A percentile compares a stretch with the other conserved stretches of the same genome.
These are phyloP conservation scores for Candida labiduridarum DNA, from an alignment of 1,139 yeast genomes.

Conservation along the genomic window DNA sequence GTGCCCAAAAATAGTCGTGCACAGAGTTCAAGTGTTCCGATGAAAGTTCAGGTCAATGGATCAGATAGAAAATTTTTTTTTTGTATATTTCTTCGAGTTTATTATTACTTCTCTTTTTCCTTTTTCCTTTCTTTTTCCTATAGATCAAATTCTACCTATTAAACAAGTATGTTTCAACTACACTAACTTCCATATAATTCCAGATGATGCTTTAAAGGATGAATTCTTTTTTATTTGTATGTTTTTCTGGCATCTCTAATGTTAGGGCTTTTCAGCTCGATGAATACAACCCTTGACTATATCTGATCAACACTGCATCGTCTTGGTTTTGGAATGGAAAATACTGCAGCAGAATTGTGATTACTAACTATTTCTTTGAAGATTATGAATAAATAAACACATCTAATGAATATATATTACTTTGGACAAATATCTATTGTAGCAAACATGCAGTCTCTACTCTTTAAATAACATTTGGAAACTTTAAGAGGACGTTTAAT, in stretches of 20 bases:
- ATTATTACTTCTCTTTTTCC: not conserved
- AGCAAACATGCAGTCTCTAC: too few species aligned
- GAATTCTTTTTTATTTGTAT: slow-evolving; percentile 37
- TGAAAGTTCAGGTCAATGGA: too few species aligned
- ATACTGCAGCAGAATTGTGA: not conserved
- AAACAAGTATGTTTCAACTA: too few species aligned
- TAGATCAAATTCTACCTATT: too few species aligned
- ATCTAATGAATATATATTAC: too few species aligned
- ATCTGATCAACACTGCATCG: slow-evolving; percentile 35
- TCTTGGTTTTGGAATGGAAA: not conserved
- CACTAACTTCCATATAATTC: not conserved
- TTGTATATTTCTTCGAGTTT: not conserved
- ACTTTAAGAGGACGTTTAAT: too few species aligned
- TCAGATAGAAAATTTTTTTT: not conserved
- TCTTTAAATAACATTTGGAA: too few species aligned
- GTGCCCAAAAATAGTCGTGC: not conserved
- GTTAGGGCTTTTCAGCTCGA: slow-evolving; percentile 61
- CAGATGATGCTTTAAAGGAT: slow-evolving; percentile 28
- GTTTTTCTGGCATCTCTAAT: slow-evolving; percentile 78
- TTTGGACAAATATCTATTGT: too few species aligned
- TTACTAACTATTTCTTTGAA: not conserved
- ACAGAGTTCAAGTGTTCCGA: not conserved
- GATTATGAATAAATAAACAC: not conserved
- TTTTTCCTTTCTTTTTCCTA: not conserved
- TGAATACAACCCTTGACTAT: slow-evolving; percentile 60